Conservation (phyloP, 106 monocot species). For the Phalaenopsis aphrodite region DNA sequence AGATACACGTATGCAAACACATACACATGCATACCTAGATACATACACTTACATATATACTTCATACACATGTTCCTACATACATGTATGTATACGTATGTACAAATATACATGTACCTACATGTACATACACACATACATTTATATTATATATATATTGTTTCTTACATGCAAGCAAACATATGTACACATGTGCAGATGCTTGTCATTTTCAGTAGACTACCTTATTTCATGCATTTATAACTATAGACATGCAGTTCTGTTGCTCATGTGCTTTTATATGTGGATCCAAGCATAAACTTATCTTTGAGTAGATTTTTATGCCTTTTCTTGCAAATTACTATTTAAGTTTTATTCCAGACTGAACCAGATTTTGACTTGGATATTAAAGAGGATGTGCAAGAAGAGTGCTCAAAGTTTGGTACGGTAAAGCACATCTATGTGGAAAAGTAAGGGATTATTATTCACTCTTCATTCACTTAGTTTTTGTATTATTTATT, state of each 20-base stretch:
- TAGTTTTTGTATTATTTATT: neutral
- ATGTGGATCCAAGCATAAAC: neutral
- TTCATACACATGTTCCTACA: no score
- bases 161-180: neutral
- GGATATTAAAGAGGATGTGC: constrained; percentile 93
- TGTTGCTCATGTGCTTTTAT: neutral
- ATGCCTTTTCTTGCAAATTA: neutral
- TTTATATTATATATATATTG: no score
- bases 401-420: constrained; percentile 90
- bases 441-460: constrained; percentile 71
- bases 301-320: neutral
- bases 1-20: no score
- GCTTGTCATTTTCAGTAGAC: neutral
- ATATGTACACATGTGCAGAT: neutral
- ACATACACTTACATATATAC: no score
- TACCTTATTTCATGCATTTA: neutral
- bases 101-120: neutral
- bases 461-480: neutral
- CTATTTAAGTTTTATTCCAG: constrained; percentile 20
- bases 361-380: constrained; percentile 93
- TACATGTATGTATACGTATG: neutral
- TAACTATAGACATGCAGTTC: neutral
- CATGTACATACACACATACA: neutral
- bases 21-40: no score
- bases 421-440: constrained; percentile 75